Evolutionary conservation across 495 filamentous ascomycete genomes (phyloP), one percentile per base, ranked within the genome.

Genomic region (Penicillium salamii): DNA sequence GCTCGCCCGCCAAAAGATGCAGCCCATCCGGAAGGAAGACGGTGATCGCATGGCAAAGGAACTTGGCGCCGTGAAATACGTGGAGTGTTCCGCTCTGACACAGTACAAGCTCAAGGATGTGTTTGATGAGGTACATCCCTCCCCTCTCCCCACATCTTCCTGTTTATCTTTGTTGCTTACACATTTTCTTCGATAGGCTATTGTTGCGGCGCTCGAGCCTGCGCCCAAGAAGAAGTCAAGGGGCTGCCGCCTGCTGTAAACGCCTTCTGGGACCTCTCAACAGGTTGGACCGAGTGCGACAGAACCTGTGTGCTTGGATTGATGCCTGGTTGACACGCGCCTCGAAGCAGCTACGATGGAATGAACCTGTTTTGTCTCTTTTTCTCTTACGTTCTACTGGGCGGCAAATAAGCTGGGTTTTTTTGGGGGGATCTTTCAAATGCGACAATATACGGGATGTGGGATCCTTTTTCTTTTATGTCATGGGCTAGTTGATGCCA

Each of bases 71-170:
- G 91, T 98, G 48, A 97, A 97, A 76, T 98, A 97, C 53, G 93
- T 98, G 42, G 93, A 98, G 74, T 98, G 93, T 74, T 96, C 90
- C 62, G 93, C 93, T 26, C 72, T 98, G 69, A 98, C 93, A 31
- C 93, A 98, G 76, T 96, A 91, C 71, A 96, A 96, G 72, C 76
- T 98, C 45, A 98, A 98, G 79, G 95, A 98, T 66, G 93, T 98
- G 21, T 98, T 98, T 69, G 93, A 98, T 58, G 93, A 98, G 89
- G 92, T 96, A 80, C 39, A 81, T 38, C 9, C 32, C 39, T 24
- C 21, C 8, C 9, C 18, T 18, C 19, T 48, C 42, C 37, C 36
- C 17, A 32, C 41, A 32, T 26, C 34, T 26, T 40, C 23, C 26
- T 35, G 29, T 14, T 19, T 42, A 14, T 50, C 40, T 43, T 26